phyloP scores from a whole-genome alignment of 768 basidiomycete species.

The Russula lepida region DNA sequence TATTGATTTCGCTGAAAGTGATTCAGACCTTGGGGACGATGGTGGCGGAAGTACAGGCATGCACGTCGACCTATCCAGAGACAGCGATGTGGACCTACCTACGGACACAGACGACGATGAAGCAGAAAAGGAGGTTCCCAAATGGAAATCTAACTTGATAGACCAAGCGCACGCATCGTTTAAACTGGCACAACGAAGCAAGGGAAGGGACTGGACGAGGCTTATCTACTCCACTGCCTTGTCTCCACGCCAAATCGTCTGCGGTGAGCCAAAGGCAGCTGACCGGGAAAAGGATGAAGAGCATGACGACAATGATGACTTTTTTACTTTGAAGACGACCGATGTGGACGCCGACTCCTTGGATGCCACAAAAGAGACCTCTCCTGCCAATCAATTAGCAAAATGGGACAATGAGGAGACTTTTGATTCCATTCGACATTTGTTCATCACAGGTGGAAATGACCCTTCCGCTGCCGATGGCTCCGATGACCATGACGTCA shows the following conservation, averaged over 20 bases:
- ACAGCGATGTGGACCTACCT: slow-evolving; percentile 40
- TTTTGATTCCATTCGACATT: slow-evolving; percentile 74
- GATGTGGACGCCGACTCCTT: slow-evolving; percentile 39
- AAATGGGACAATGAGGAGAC: slow-evolving; percentile 82
- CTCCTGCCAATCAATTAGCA: slow-evolving; percentile 44
- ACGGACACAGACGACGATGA: slow-evolving; percentile 41
- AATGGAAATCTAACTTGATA: slow-evolving; percentile 68
- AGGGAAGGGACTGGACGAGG: slow-evolving; percentile 69
- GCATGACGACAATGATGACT: slow-evolving; percentile 64
- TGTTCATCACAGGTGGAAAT: slow-evolving; percentile 84
- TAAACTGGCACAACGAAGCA: slow-evolving; percentile 31
- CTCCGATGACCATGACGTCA: slow-evolving; percentile 28
- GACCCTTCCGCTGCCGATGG: slow-evolving; percentile 21
- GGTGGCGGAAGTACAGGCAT: slow-evolving; percentile 35
- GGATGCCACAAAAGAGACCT: slow-evolving; percentile 61
- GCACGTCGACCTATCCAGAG: slow-evolving; percentile 40
- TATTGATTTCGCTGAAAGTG: slow-evolving; percentile 68
- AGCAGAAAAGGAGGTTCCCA: slow-evolving; percentile 44
- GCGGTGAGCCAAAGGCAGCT: slow-evolving; percentile 28
- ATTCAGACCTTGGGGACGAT: slow-evolving; percentile 58
- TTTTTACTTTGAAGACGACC: slow-evolving; percentile 43
- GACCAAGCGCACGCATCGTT: slow-evolving; percentile 40
- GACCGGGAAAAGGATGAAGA: slow-evolving; percentile 24
- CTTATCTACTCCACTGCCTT: slow-evolving; percentile 71
- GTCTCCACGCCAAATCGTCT: slow-evolving; percentile 59